Base-by-base conservation (phyloP, 306 rosid genomes). In the Luffa aegyptiaca region DNA sequence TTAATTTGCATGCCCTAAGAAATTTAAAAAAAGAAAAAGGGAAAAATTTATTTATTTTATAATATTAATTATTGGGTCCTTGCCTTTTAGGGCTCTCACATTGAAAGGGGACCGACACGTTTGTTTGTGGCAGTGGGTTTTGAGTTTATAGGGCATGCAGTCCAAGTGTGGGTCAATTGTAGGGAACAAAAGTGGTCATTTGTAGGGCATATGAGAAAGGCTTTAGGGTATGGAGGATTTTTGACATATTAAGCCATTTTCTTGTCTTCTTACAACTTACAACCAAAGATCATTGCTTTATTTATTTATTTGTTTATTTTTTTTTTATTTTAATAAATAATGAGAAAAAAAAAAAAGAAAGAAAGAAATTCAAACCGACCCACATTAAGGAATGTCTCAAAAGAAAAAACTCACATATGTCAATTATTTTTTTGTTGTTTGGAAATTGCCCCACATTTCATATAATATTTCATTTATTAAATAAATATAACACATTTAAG, bases 151-250 rank as follows among this genome's bases (percentile, higher is more conserved):
- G 42, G 58, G 80, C 82, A 64, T 69, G 31, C 31, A 26, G 31
- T 26, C 16, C 66, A 44, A 79, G 78, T 77, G 31, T 26, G 80
- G 85, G 85, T 49, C 75, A 77, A 46, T 70, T 52, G 35, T 46
- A 80, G 90, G 90, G 85, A 78, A 59, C 90, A 88, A 4, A 62
- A 48, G 61, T 68, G 61, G 87, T 81, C 86, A 82, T 83, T 82
- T 85, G 79, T 86, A 82, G 84, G 81, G 79, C 79, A 80, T 17
- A 35, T 55, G 82, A 48, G 35, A 45, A 45, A 72, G 37, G 78
- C 52, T 79, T 80, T 46, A 41, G 83, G 78, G 81, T 35, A 51
- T 51, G 13, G 36, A 13, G 16, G 26, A 44, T 18, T 68, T 35
- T 83, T 78, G 76, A 76, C 74, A 75, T 39, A 68, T 68, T 68